Conservation (phyloP, 805 yeast species). For the Cyberlindnera suaveolens region DNA sequence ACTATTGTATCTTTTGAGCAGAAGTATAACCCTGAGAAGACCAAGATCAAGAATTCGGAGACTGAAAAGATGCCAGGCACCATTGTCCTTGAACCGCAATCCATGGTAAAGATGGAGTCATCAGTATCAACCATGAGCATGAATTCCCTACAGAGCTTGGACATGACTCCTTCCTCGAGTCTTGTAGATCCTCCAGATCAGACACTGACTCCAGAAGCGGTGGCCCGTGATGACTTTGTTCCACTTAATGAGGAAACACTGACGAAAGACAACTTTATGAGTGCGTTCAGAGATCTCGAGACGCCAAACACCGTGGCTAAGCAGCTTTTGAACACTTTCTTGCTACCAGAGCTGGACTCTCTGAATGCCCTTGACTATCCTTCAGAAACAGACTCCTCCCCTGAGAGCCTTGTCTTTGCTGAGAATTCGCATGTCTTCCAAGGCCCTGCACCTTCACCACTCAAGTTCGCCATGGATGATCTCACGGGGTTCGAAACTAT, state of each 20-base stretch:
- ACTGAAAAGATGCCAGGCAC: not conserved
- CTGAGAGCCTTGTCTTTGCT: conserved; percentile 6
- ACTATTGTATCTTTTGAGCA: conserved; percentile 15
- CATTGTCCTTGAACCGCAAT: too few species aligned
- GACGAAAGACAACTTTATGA: conserved; percentile 1
- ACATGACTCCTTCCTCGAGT: not conserved
- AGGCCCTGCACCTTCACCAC: not conserved
- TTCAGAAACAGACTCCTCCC: conserved; percentile 3
- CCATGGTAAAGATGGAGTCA: not conserved
- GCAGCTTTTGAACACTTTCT: conserved; percentile 11
- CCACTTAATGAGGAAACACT: too few species aligned
- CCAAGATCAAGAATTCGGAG: not conserved
- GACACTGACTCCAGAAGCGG: not conserved
- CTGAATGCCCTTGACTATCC: not conserved
- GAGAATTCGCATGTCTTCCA: conserved; percentile 8
- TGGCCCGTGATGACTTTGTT: not conserved
- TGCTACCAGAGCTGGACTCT: conserved; percentile 9
- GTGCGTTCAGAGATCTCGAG: conserved; percentile 12
- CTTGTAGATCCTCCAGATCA: not conserved
- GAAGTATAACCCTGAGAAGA: conserved; percentile 8
- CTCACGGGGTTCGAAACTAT: conserved; percentile 14
- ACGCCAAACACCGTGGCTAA: conserved; percentile 13
- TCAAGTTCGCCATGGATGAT: not conserved
- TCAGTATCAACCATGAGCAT: not conserved
- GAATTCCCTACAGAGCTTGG: not conserved